A percentile compares a stretch with the other conserved stretches of the same genome.
These are phyloP conservation scores for Scedosporium minutisporum DNA, from an alignment of 2,329 filamentous ascomycete genomes.

Conservation along the genomic window DNA sequence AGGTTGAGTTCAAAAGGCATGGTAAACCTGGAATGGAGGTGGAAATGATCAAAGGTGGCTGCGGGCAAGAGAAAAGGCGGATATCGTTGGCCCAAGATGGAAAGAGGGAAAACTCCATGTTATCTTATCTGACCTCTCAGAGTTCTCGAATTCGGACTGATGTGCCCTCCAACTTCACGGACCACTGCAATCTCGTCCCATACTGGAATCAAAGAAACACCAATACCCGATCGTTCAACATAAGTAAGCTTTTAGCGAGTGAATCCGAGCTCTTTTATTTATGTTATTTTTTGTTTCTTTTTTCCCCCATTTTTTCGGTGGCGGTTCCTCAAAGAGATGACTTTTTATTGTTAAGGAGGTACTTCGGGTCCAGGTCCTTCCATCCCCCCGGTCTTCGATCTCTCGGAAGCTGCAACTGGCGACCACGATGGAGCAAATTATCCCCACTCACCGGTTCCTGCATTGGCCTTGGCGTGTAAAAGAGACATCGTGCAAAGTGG, in stretches of 20 bases:
- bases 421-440: not conserved
- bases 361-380: not conserved
- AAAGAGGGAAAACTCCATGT: not conserved
- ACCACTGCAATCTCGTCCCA: too few species aligned
- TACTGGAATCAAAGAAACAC: too few species aligned
- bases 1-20: too few species aligned
- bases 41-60: too few species aligned
- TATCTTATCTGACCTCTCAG: not conserved
- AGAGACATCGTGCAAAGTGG: constrained; percentile 13
- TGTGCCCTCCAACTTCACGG: too few species aligned
- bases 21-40: not conserved
- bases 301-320: not conserved
- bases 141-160: not conserved
- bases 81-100: not conserved
- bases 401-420: not conserved
- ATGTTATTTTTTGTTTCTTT: not conserved
- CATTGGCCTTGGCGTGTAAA: not conserved
- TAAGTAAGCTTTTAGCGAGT: too few species aligned
- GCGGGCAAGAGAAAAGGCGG: not conserved
- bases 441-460: constrained; percentile 8
- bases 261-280: not conserved
- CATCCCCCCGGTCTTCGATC: not conserved
- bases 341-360: constrained; percentile 4
- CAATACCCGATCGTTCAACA: too few species aligned
- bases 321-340: not conserved